Evolutionary conservation across 768 basidiomycete genomes (phyloP).

Genomic region (Candolleomyces eurysporus): DNA sequence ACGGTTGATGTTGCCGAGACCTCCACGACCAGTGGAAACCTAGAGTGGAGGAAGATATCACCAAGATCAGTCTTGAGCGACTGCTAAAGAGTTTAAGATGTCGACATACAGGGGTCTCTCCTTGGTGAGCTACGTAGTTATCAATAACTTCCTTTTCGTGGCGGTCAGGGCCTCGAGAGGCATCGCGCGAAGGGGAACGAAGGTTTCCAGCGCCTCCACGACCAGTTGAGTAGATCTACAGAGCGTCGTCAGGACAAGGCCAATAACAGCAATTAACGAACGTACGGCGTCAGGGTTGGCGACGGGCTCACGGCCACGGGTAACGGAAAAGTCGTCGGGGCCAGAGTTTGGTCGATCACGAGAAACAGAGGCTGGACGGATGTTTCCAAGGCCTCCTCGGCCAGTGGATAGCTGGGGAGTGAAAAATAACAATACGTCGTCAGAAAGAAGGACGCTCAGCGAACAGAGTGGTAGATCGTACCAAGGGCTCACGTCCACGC

Average conservation of each 20-base stretch:
- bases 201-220: constrained; percentile 88
- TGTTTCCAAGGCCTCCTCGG: constrained; percentile 69
- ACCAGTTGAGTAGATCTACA: constrained; percentile 54
- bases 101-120: constrained; percentile 33
- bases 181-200: constrained; percentile 69
- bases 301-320: constrained; percentile 61
- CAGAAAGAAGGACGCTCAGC: not conserved
- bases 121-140: constrained; percentile 27
- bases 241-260: constrained; percentile 1
- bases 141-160: constrained; percentile 41
- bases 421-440: not conserved
- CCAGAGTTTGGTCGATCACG: constrained; percentile 44
- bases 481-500: not conserved
- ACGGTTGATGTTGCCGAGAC: constrained; percentile 54
- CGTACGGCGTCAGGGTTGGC: constrained; percentile 36
- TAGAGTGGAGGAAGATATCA: constrained; percentile 11
- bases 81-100: not conserved
- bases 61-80: not conserved
- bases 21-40: constrained; percentile 67
- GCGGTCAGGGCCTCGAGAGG: constrained; percentile 20
- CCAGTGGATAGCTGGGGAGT: constrained; percentile 52
- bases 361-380: constrained; percentile 47
- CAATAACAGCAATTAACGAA: constrained; percentile 1
- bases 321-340: constrained; percentile 53
- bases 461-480: not conserved